Evolutionary conservation across 495 filamentous ascomycete genomes (phyloP).

Genomic region (Wilcoxina mikolae): DNA sequence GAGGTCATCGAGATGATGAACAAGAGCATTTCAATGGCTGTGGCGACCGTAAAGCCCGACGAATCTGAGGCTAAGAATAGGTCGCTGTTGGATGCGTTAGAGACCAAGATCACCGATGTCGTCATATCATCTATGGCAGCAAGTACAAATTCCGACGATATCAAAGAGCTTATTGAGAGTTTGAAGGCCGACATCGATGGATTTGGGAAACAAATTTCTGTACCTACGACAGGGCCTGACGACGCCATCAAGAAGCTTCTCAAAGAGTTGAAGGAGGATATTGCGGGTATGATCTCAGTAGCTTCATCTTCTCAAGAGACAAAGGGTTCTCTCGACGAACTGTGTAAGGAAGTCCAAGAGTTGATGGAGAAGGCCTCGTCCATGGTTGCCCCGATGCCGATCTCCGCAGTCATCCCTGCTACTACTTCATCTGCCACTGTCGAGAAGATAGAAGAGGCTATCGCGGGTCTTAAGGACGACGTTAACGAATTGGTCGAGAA

Average conservation of each 20-base stretch:
- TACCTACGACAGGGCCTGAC: slow-evolving; percentile 9
- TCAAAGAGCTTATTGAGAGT: slow-evolving; percentile 16
- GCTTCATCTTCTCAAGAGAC: slow-evolving; percentile 7
- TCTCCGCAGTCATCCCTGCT: not conserved
- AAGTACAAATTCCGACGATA: slow-evolving; percentile 7
- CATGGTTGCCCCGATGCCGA: slow-evolving; percentile 3
- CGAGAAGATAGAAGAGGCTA: slow-evolving; percentile 46
- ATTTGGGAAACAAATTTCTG: slow-evolving; percentile 20
- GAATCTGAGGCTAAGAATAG: slow-evolving; percentile 54
- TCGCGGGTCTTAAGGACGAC: slow-evolving; percentile 50
- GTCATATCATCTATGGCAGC: slow-evolving; percentile 18
- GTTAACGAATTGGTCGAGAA: slow-evolving; percentile 36
- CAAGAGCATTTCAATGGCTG: slow-evolving; percentile 51
- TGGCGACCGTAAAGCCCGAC: slow-evolving; percentile 52
- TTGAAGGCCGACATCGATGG: slow-evolving; percentile 16
- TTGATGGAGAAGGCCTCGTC: slow-evolving; percentile 20
- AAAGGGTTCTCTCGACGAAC: slow-evolving; percentile 19
- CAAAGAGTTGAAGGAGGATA: slow-evolving; percentile 18
- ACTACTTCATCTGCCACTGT: slow-evolving; percentile 31
- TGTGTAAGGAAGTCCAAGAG: slow-evolving; percentile 25
- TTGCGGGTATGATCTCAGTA: slow-evolving; percentile 14
- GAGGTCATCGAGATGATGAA: slow-evolving; percentile 36
- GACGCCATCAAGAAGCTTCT: slow-evolving; percentile 17
- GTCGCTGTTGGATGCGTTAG: slow-evolving; percentile 56
- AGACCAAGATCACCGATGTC: slow-evolving; percentile 38